These are phyloP conservation scores for Grosmannia huntii DNA, from an alignment of 2,329 filamentous ascomycete genomes.

Conservation along the genomic window DNA sequence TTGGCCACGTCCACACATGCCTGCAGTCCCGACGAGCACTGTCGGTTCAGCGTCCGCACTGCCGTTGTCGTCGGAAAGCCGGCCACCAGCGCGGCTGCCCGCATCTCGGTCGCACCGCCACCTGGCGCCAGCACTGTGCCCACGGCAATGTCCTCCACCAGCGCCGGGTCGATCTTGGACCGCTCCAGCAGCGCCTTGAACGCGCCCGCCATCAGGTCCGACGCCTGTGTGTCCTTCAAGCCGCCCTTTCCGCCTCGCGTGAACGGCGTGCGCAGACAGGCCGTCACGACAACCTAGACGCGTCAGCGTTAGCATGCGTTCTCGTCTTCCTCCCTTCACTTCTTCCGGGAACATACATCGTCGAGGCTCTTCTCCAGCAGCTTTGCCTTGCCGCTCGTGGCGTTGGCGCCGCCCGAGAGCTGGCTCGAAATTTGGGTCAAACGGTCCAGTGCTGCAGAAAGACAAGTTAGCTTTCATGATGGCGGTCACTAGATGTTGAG, in stretches of 20 bases:
- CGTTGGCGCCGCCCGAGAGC: slow-evolving; percentile 32
- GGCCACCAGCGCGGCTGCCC: slow-evolving; percentile 78
- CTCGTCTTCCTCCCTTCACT: neutral
- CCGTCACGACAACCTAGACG: slow-evolving; percentile 70
- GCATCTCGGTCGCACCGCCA: slow-evolving; percentile 92
- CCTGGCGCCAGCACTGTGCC: slow-evolving; percentile 86
- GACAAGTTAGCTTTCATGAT: neutral
- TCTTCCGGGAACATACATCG: slow-evolving; percentile 33
- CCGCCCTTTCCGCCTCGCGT: slow-evolving; percentile 87
- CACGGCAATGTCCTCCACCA: slow-evolving; percentile 88
- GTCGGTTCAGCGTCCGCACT: slow-evolving; percentile 82
- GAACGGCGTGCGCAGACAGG: slow-evolving; percentile 79
- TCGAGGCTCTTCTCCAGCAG: slow-evolving; percentile 54
- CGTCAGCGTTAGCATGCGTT: neutral
- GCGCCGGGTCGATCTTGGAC: slow-evolving; percentile 73
- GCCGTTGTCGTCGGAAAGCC: slow-evolving; percentile 78
- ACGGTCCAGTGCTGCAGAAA: slow-evolving; percentile 37
- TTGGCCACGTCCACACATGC: slow-evolving; percentile 91
- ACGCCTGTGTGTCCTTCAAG: slow-evolving; percentile 86
- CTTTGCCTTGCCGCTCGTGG: slow-evolving; percentile 30
- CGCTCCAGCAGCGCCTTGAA: slow-evolving; percentile 72
- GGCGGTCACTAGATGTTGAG: no score
- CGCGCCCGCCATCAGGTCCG: slow-evolving; percentile 74
- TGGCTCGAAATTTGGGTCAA: slow-evolving; percentile 49
- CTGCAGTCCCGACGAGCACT: slow-evolving; percentile 88